A percentile compares a stretch with the other conserved stretches of the same genome.
phyloP scores from a whole-genome alignment of 352 stramenopile species.

The Albugo laibachii region DNA sequence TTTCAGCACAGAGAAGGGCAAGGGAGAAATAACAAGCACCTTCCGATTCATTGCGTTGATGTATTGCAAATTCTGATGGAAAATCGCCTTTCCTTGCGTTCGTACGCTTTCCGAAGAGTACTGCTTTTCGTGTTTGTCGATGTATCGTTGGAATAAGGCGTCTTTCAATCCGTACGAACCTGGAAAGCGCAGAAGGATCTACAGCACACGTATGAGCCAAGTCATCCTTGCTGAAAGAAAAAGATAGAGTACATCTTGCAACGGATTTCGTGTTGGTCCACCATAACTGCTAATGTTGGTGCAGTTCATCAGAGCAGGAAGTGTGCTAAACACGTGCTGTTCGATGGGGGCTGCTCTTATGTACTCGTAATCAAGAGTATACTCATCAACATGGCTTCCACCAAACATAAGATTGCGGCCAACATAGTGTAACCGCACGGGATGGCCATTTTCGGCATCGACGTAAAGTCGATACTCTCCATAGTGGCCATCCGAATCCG shows the following conservation, averaged over 20 bases:
- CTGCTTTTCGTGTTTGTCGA: conserved; percentile 26
- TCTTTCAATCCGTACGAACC: conserved; percentile 35
- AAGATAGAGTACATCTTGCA: conserved; percentile 29
- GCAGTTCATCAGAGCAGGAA: conserved; percentile 70
- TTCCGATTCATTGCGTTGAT: conserved; percentile 75
- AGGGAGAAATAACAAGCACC: conserved; percentile 9
- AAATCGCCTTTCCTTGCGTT: conserved; percentile 31
- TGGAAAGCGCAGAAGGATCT: conserved; percentile 72
- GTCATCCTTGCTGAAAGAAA: neutral
- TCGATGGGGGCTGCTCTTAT: conserved; percentile 46
- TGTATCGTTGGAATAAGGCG: conserved; percentile 45
- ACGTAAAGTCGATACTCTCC: conserved; percentile 80
- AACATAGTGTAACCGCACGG: conserved; percentile 73
- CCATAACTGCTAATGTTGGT: conserved; percentile 25
- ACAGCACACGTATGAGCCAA: conserved; percentile 4
- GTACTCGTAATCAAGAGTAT: conserved; percentile 80
- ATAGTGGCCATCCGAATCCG: conserved; percentile 36
- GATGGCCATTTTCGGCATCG: conserved; percentile 42
- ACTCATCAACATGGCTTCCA: conserved; percentile 80
- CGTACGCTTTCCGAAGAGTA: conserved; percentile 29
- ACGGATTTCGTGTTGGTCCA: conserved; percentile 26
- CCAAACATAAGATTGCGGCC: conserved; percentile 72
- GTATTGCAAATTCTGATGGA: conserved; percentile 67
- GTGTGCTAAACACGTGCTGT: conserved; percentile 38
- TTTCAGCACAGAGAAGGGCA: neutral